Base-by-base conservation (phyloP, 805 yeast genomes). In the Groenewaldozyma salmanticensis region DNA sequence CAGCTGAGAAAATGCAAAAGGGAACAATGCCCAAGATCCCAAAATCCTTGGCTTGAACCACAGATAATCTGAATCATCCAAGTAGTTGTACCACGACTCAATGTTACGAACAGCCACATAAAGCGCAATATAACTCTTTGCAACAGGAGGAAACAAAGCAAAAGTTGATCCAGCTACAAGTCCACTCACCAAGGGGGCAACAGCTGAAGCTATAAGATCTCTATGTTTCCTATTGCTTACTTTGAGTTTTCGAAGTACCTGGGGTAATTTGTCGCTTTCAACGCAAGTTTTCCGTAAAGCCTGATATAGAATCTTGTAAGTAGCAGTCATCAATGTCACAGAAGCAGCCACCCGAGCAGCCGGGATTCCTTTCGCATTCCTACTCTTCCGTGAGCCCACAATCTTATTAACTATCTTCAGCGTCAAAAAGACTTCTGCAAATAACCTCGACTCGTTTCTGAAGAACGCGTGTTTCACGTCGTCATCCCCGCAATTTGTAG, bases 11-110 rank as follows among this genome's bases (percentile, higher is more conserved):
- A 59, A 52, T 15, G 70, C 64, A 15, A 62, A 42, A 3, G 70
- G 70, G 50, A 65, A 61, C 41, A 66, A 50, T 31, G 42, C 55
- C 68, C 68, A 65, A 11, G 65, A 48, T 3, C 66, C 67, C 37
- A 54, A 64, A 54, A 34, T 59, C 49, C 52, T 61, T 44, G 48
- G 62, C 54, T 49, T 57, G 50, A 58, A 56, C 47, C 54, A 55
- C 35, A 62, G 43, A 40, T 47, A 48, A 5, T 60, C 64, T 21
- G 48, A 41, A 45, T 62, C 65, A 27, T 62, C 62, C 27, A 60
- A 49, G 40, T 47, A 51, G 46, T 62, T 61, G 50, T 57, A 60
- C 15, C 52, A 39, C 44, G 55, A 55, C 46, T 65, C 68, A 6
- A 51, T 53, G 9, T 64, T 59, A 36, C 60, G 52, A 15, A 60